Base-by-base conservation (phyloP, 2,329 filamentous ascomycete species). In the Calonectria hongkongensis region DNA sequence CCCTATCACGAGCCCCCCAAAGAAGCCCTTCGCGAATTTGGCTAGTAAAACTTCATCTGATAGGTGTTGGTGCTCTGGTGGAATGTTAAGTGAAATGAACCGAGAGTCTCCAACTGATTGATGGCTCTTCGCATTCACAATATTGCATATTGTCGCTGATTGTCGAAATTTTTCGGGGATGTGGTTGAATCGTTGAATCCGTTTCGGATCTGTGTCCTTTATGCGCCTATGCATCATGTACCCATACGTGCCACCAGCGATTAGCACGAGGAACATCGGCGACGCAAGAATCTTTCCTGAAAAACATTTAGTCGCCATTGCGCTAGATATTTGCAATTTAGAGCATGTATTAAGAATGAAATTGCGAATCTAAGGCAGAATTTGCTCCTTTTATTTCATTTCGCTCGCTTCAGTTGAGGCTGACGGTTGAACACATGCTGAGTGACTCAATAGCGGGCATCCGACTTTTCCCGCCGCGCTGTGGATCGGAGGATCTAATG, bases 41-140 rank as follows among this genome's bases (percentile, higher is more conserved):
- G 82, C 78, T 28, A 83, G 70, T 7, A 83, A 54, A 2, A 56
- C 66, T 36, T 82, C 79, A 43, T 83, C 81, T 2, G 78, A 73
- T 1, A 79, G 45, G 15, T 66, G 2, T 1, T 48, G 43, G 21
- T 74, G 70, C 8, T 71, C 58, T 1, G 65, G 16, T 0, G 78
- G 74, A 15, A 82, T 66, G 1, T 78, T 60, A 15, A 83, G 73
- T 0, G 77, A 75, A 2, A 80, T 76, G 48, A 71, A 79, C 4
- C 78, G 75, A 2, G 76, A 78, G 62, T 83, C 82, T 10, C 73
- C 68, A 2, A 71, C 33, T 18, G 64, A 51, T 0, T 58, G 62
- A 28, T 82, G 74, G 9, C 73, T 67, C 6, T 70, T 70, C 0
- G 73, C 78, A 21, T 83, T 83, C 62, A 82, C 76, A 7, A 82